Conservation (phyloP, 257 asterid species). For the Agastache rugosa region DNA sequence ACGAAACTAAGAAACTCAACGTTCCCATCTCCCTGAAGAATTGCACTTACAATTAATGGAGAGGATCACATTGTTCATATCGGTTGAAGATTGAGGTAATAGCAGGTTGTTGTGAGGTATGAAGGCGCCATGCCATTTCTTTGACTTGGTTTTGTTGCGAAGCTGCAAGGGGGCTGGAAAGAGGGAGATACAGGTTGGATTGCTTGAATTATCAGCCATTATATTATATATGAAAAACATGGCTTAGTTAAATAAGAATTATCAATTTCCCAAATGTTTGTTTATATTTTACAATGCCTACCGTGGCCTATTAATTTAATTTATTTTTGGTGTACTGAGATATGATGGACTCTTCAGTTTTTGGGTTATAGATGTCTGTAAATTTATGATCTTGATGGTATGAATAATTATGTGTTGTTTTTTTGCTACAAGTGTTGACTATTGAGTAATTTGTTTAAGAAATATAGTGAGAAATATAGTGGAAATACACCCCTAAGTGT, state of each 20-base stretch:
- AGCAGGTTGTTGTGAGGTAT: neutral
- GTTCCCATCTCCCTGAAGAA: constrained; percentile 61
- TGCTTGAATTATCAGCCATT: neutral
- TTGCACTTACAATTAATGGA: constrained; percentile 61
- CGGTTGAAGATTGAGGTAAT: neutral
- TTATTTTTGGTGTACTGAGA: neutral
- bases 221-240: constrained; percentile 10
- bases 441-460: neutral
- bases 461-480: too few species aligned
- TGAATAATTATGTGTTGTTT: constrained; percentile 1
- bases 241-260: constrained; percentile 24
- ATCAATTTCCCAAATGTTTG: constrained; percentile 24
- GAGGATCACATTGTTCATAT: constrained; percentile 6
- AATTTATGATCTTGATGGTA: neutral
- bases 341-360: neutral
- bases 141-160: neutral
- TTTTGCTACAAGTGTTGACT: neutral
- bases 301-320: constrained; percentile 18
- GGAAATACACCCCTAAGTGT: too few species aligned
- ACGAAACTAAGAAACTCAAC: constrained; percentile 62
- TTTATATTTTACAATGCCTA: constrained; percentile 3
- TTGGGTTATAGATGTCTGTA: neutral
- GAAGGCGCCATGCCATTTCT: constrained; percentile 4
- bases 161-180: constrained; percentile 26
- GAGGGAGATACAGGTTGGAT: constrained; percentile 30